Evolutionary conservation across 2,329 filamentous ascomycete genomes (phyloP), one percentile per base, ranked within the genome.

Genomic region (Diaporthe australafricana): DNA sequence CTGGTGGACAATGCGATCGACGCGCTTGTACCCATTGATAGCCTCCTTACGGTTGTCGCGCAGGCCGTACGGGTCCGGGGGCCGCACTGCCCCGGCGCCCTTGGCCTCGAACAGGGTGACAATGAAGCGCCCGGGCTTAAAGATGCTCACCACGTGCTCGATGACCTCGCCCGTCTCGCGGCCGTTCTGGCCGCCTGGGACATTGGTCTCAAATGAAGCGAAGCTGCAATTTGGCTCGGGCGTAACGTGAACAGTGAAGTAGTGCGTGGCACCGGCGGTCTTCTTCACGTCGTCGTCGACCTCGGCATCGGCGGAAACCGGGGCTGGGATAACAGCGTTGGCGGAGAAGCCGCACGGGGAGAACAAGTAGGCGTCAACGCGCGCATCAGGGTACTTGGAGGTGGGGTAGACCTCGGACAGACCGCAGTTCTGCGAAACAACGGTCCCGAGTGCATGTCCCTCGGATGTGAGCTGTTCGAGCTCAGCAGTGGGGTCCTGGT

Each of bases 221-320:
- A 97, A 99, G 6, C 95, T 98, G 86, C 96, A 99, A 78, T 98
- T 91, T 17, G 96, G 94, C 87, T 99, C 96, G 0, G 96, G 96
- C 0, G 96, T 99, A 76, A 99, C 96, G 80, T 99, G 96, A 30
- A 99, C 96, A 1, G 96, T 99, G 84, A 98, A 99, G 85, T 99
- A 99, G 84, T 98, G 95, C 50, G 90, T 92, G 5, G 88, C 52
- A 6, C 71, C 63, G 9, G 71, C 60, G 32, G 68, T 50, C 45
- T 71, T 85, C 67, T 86, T 86, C 73, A 83, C 82, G 63, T 80
- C 79, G 72, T 86, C 83, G 80, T 84, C 63, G 77, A 79, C 75
- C 80, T 74, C 75, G 4, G 74, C 77, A 45, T 78, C 85, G 42
- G 84, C 84, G 67, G 87, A 86, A 42, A 89, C 85, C 0, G 94